Conservation (phyloP, 257 asterid species). For the Handroanthus guayacan region DNA sequence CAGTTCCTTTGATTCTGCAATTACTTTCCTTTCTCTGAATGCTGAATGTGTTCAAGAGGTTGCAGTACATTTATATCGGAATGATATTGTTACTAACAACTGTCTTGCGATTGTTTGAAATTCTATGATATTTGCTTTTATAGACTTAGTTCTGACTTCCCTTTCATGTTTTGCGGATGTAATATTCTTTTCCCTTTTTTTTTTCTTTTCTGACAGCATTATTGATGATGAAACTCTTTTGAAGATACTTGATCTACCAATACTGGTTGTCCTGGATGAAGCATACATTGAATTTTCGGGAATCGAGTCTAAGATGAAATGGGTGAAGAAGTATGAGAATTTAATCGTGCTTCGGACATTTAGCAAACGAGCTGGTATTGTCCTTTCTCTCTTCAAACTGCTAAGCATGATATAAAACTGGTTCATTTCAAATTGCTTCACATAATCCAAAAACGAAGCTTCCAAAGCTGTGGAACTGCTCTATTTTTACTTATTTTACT, state of each 20-base stretch:
- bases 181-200: background rate
- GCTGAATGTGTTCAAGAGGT: background rate
- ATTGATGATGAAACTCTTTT: constrained; percentile 73
- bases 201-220: constrained; percentile 61
- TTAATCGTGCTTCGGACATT: constrained; percentile 95
- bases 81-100: constrained; percentile 7
- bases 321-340: constrained; percentile 98
- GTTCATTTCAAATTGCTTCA: background rate
- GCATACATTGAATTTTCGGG: constrained; percentile 97
- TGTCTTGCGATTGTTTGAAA: constrained; percentile 13
- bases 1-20: background rate
- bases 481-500: background rate
- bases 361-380: constrained; percentile 95
- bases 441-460: constrained; percentile 9
- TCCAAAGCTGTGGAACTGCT: background rate
- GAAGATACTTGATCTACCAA: constrained; percentile 74
- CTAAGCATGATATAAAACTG: background rate
- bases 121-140: background rate
- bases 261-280: constrained; percentile 93
- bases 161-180: constrained; percentile 22
- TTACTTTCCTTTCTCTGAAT: too few species aligned
- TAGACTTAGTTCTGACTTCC: constrained; percentile 3
- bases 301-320: constrained; percentile 83
- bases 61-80: background rate
- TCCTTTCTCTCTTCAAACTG: constrained; percentile 22